Evolutionary conservation across 805 yeast species (phyloP).

Genomic region (Wickerhamomyces strasburgensis): DNA sequence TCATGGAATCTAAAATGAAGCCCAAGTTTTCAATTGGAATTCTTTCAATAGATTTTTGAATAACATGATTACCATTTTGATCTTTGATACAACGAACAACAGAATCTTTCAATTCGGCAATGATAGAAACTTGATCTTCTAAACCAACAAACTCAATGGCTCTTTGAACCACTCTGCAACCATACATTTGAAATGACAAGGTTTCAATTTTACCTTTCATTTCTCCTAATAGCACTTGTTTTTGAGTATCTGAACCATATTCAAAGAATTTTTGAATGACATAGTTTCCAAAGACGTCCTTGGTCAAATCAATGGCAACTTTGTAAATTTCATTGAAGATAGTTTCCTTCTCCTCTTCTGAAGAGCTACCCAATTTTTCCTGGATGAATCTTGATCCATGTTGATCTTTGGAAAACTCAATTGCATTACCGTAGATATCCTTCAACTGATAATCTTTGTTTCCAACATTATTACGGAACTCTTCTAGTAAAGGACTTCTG

Average conservation of each 20-base stretch:
- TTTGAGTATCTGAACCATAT: conserved; percentile 67
- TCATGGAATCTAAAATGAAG: conserved; percentile 69
- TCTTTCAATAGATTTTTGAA: conserved; percentile 88
- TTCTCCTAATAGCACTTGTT: conserved; percentile 56
- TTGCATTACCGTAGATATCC: conserved; percentile 80
- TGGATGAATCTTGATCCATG: conserved; percentile 97
- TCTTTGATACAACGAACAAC: conserved; percentile 76
- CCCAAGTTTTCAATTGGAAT: conserved; percentile 67
- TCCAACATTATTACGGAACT: conserved; percentile 59
- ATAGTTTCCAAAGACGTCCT: conserved; percentile 97
- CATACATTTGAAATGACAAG: conserved; percentile 91
- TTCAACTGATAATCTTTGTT: conserved; percentile 58
- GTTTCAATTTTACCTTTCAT: conserved; percentile 73
- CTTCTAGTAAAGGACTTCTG: conserved; percentile 78
- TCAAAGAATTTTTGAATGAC: conserved; percentile 94
- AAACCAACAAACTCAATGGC: conserved; percentile 72
- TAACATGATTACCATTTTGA: conserved; percentile 97
- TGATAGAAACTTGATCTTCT: conserved; percentile 61
- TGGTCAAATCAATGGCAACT: conserved; percentile 72
- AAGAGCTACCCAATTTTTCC: conserved; percentile 66
- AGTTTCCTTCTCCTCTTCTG: conserved; percentile 67
- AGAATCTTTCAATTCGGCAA: conserved; percentile 62
- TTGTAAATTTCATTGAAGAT: conserved; percentile 81
- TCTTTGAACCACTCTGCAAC: conserved; percentile 94
- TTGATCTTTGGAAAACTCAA: conserved; percentile 92